These are phyloP conservation scores for Coniosporium tulheliwenetii DNA, from an alignment of 2,329 filamentous ascomycete genomes.

Conservation along the genomic window DNA sequence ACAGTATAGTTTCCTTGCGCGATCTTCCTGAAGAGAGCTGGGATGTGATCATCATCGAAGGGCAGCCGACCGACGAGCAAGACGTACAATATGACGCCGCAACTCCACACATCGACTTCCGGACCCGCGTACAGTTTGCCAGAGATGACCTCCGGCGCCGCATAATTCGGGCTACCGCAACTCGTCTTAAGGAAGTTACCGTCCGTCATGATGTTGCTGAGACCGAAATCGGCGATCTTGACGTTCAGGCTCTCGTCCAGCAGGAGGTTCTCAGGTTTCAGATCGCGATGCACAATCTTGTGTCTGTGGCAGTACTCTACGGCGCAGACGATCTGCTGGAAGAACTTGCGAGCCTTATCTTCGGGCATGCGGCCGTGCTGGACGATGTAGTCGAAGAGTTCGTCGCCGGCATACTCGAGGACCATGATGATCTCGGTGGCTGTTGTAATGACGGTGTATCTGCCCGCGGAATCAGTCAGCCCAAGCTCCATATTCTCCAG, in stretches of 20 bases:
- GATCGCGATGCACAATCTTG: slow-evolving; percentile 94
- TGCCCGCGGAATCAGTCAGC: slow-evolving; percentile 18
- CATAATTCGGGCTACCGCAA: slow-evolving; percentile 96
- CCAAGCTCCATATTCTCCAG: neutral
- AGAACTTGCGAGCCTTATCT: slow-evolving; percentile 87
- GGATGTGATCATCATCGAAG: slow-evolving; percentile 98
- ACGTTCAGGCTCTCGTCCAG: slow-evolving; percentile 93
- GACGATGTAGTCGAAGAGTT: slow-evolving; percentile 97
- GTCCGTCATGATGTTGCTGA: slow-evolving; percentile 99
- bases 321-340: slow-evolving; percentile 97
- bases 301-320: slow-evolving; percentile 98
- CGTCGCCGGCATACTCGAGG: slow-evolving; percentile 88
- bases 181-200: slow-evolving; percentile 98
- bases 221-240: slow-evolving; percentile 96
- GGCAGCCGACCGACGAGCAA: slow-evolving; percentile 56
- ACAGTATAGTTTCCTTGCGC: slow-evolving; percentile 86
- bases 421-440: slow-evolving; percentile 96
- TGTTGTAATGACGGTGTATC: slow-evolving; percentile 94
- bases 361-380: slow-evolving; percentile 85
- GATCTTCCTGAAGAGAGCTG: slow-evolving; percentile 94
- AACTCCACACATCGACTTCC: slow-evolving; percentile 97
- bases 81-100: slow-evolving; percentile 51
- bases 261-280: slow-evolving; percentile 93
- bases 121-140: slow-evolving; percentile 95
- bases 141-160: slow-evolving; percentile 92